phyloP scores from a whole-genome alignment of 2,329 filamentous ascomycete genomes.

The Zymoseptoria crescenta region DNA sequence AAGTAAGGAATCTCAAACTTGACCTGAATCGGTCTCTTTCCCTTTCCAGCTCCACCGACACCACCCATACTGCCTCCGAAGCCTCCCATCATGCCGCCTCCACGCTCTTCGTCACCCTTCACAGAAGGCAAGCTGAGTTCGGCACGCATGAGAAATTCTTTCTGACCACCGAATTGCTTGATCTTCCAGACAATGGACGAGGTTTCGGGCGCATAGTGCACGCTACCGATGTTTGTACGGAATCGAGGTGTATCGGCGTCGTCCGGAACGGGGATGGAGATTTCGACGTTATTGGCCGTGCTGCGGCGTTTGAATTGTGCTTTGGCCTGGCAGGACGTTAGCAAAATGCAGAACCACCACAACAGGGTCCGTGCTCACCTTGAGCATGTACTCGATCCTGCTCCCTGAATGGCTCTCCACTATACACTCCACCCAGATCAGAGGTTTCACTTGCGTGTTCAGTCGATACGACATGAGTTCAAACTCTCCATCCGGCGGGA shows the following conservation, averaged over 20 bases:
- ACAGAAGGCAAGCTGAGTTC: constrained; percentile 92
- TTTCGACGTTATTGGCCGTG: constrained; percentile 98
- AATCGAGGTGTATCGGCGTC: constrained; percentile 95
- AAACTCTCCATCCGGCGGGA: constrained; percentile 96
- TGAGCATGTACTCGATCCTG: constrained; percentile 97
- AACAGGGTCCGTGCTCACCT: constrained; percentile 40
- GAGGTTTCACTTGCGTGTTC: constrained; percentile 95
- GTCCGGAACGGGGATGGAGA: constrained; percentile 92
- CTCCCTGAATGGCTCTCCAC: constrained; percentile 94
- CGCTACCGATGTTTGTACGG: constrained; percentile 91
- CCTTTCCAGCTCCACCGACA: constrained; percentile 75
- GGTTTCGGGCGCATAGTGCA: constrained; percentile 96
- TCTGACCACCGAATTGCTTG: constrained; percentile 97
- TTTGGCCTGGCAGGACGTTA: constrained; percentile 52
- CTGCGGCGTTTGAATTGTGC: constrained; percentile 97
- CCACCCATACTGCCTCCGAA: constrained; percentile 97
- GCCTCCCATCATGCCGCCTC: constrained; percentile 93
- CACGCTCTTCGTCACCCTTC: constrained; percentile 79
- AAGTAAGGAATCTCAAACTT: constrained; percentile 99
- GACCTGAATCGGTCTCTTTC: constrained; percentile 93
- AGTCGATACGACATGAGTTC: constrained; percentile 99
- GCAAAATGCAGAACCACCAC: background rate
- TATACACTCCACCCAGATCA: constrained; percentile 98
- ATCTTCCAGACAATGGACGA: constrained; percentile 99
- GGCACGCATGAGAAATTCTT: constrained; percentile 97